phyloP scores from a whole-genome alignment of 352 stramenopile species.

The Pythium diclinum region DNA sequence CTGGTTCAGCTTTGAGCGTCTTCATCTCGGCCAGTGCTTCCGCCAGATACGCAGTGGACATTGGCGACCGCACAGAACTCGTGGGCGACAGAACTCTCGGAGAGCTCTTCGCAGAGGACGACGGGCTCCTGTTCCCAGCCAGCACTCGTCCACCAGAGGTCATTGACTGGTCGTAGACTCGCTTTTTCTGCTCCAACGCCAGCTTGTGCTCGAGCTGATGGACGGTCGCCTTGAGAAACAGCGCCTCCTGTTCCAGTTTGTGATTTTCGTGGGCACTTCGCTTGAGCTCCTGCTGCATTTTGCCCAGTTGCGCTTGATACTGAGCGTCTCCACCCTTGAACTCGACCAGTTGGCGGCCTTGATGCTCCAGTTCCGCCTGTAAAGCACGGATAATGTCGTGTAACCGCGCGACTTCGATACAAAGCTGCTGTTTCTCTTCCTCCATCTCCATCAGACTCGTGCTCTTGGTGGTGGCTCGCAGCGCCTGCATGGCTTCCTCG shows the following conservation, averaged over 20 bases:
- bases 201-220: constrained; percentile 49
- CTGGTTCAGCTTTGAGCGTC: not conserved
- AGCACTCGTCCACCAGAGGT: not conserved
- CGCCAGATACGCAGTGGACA: not conserved
- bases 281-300: constrained; percentile 43
- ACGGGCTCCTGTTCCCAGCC: not conserved
- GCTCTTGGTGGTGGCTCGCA: constrained; percentile 45
- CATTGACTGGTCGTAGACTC: constrained; percentile 47
- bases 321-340: constrained; percentile 32
- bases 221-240: constrained; percentile 32
- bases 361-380: constrained; percentile 30
- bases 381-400: constrained; percentile 32
- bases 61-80: not conserved
- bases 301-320: constrained; percentile 34
- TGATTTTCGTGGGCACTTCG: constrained; percentile 34
- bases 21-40: constrained; percentile 19
- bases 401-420: constrained; percentile 38
- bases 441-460: constrained; percentile 61
- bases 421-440: constrained; percentile 48
- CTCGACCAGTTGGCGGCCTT: constrained; percentile 30
- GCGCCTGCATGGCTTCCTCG: constrained; percentile 55
- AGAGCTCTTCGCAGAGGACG: not conserved
- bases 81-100: not conserved
- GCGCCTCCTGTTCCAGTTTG: constrained; percentile 48
- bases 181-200: constrained; percentile 45